These are phyloP conservation scores for Tieghemostelium lacteum DNA, from an alignment of 78 protist species.

Conservation along the genomic window DNA sequence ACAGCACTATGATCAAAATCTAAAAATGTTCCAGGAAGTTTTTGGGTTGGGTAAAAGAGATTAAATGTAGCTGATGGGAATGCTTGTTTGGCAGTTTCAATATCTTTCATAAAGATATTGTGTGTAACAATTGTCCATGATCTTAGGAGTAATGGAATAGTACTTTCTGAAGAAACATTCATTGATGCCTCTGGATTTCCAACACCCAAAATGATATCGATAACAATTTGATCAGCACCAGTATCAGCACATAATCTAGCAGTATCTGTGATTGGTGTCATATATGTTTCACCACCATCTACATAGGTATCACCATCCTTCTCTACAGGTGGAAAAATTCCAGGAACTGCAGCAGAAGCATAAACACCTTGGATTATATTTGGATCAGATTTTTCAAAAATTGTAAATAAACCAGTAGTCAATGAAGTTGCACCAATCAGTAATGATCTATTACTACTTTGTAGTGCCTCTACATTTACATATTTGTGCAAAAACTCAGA, in stretches of 20 bases:
- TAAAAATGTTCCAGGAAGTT: constrained; percentile 29
- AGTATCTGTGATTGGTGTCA: constrained; percentile 32
- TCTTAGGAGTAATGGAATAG: constrained; percentile 19
- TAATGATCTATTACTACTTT: constrained; percentile 4
- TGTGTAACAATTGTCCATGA: constrained; percentile 2
- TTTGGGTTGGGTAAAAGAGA: constrained; percentile 12
- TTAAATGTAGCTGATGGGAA: constrained; percentile 31
- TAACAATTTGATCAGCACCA: constrained; percentile 50
- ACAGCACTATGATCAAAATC: constrained; percentile 17
- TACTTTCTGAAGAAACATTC: not conserved
- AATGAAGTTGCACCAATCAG: constrained; percentile 62
- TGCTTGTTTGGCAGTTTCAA: constrained; percentile 24
- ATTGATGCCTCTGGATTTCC: not conserved
- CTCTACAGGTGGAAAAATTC: constrained; percentile 41
- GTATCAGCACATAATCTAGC: constrained; percentile 36
- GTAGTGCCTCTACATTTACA: not conserved
- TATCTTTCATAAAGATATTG: constrained; percentile 35
- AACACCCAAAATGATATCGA: constrained; percentile 28
- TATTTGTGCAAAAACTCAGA: not conserved
- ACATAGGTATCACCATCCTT: constrained; percentile 26
- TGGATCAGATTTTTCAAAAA: constrained; percentile 20
- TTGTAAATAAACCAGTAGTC: constrained; percentile 20
- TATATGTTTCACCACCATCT: constrained; percentile 58
- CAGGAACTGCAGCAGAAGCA: constrained; percentile 47
- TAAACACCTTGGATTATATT: constrained; percentile 10